Percentiles rank a stretch among this genome's conserved stretches.
phyloP scores from a whole-genome alignment of 495 filamentous ascomycete genomes.

The Ramalina peruviana region DNA sequence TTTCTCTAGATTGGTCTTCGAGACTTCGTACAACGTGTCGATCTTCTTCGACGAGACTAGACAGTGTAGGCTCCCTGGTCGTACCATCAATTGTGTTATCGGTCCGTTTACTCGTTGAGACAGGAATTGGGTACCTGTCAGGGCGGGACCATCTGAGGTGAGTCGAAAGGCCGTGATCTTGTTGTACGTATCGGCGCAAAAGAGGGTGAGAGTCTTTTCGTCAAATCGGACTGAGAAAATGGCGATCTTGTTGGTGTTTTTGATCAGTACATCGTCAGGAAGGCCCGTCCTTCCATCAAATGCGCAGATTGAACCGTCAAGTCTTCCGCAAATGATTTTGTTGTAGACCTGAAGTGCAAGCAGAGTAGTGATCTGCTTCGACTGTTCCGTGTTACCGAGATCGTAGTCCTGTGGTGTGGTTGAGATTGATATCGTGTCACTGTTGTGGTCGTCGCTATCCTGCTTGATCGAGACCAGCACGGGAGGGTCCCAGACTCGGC shows the following conservation, averaged over 20 bases:
- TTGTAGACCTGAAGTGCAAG: not conserved
- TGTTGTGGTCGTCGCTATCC: conserved; percentile 13
- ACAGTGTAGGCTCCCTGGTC: not conserved
- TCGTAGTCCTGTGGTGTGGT: conserved; percentile 4
- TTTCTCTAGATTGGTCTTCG: no score
- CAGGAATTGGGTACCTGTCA: conserved; percentile 1
- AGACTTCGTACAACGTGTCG: no score
- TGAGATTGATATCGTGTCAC: conserved; percentile 12
- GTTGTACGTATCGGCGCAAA: no score
- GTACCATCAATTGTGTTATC: conserved; percentile 5
- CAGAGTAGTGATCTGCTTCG: conserved; percentile 2
- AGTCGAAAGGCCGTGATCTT: not conserved
- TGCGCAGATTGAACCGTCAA: conserved; percentile 7
- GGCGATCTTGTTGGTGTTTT: conserved; percentile 3
- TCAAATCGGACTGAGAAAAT: conserved; percentile 6
- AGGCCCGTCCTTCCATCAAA: conserved; percentile 9
- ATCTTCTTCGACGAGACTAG: not conserved
- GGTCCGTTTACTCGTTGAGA: conserved; percentile 3
- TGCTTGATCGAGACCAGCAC: conserved; percentile 6
- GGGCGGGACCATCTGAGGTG: conserved; percentile 1
- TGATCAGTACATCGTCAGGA: conserved; percentile 4
- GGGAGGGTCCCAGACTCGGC: conserved; percentile 21
- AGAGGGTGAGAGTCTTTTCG: not conserved
- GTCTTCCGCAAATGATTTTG: conserved; percentile 10
- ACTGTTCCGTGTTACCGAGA: conserved; percentile 3